Evolutionary conservation across 2,329 filamentous ascomycete species (phyloP).

Genomic region (Colletotrichum endophyticum): DNA sequence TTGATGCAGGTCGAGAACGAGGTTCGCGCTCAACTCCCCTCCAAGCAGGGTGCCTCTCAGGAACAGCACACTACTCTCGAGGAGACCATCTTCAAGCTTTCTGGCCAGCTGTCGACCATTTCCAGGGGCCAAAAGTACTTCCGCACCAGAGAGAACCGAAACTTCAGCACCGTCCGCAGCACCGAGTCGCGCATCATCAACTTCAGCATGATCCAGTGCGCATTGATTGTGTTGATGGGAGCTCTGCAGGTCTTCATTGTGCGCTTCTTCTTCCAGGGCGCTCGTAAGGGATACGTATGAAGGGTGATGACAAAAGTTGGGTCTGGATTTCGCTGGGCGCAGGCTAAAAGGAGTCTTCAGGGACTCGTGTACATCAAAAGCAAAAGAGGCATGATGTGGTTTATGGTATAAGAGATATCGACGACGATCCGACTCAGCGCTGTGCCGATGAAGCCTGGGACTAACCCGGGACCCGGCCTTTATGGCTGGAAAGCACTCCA

Average conservation of each 20-base stretch:
- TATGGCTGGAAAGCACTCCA: not conserved
- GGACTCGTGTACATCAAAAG: slow-evolving; percentile 20
- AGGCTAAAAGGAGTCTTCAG: slow-evolving; percentile 7
- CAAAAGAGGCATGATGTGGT: slow-evolving; percentile 17
- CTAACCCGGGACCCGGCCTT: not conserved
- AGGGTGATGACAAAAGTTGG: slow-evolving; percentile 21
- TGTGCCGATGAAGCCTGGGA: not conserved
- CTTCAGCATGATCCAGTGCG: slow-evolving; percentile 91
- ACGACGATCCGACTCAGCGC: slow-evolving; percentile 13
- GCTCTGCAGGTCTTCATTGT: slow-evolving; percentile 96
- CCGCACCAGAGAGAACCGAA: slow-evolving; percentile 96
- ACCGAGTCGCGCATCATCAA: slow-evolving; percentile 97
- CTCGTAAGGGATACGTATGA: slow-evolving; percentile 73
- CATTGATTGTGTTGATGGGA: slow-evolving; percentile 94
- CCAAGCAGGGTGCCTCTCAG: slow-evolving; percentile 84
- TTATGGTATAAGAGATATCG: slow-evolving; percentile 15
- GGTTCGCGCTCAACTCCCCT: slow-evolving; percentile 78
- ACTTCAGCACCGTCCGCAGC: slow-evolving; percentile 97
- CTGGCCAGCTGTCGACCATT: slow-evolving; percentile 90
- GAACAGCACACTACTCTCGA: slow-evolving; percentile 91
- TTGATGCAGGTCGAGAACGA: slow-evolving; percentile 84
- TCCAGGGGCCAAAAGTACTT: slow-evolving; percentile 99
- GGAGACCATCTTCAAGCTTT: slow-evolving; percentile 95
- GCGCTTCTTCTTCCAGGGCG: slow-evolving; percentile 93
- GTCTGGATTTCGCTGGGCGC: slow-evolving; percentile 11